These are phyloP conservation scores for Chlorella sp. DNA, from an alignment of 139 green algal genomes.

Conservation along the genomic window DNA sequence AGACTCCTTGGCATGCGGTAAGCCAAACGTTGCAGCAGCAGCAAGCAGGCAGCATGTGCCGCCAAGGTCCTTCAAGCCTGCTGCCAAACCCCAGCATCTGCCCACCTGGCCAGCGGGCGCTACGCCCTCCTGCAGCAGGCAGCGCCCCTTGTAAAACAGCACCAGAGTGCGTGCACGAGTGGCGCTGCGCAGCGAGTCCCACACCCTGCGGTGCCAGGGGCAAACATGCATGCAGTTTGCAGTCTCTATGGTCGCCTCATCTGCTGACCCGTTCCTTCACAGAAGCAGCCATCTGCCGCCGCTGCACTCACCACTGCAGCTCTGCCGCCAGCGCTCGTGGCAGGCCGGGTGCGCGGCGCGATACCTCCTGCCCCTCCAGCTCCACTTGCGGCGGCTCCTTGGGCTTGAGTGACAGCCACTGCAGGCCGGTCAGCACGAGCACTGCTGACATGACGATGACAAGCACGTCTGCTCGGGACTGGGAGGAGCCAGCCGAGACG, in stretches of 20 bases:
- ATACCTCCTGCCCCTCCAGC: slow-evolving; percentile 51
- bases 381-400: slow-evolving; percentile 48
- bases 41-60: no score
- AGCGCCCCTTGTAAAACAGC: slow-evolving; percentile 57
- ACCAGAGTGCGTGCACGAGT: slow-evolving; percentile 31
- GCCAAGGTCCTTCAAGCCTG: no score
- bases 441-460: slow-evolving; percentile 85
- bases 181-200: slow-evolving; percentile 58
- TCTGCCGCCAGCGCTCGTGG: slow-evolving; percentile 51
- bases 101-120: not conserved
- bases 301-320: slow-evolving; percentile 60
- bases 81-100: no score
- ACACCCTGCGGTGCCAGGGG: slow-evolving; percentile 64
- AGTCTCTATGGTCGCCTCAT: no score
- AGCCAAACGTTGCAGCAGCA: no score
- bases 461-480: slow-evolving; percentile 91
- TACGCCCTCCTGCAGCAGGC: slow-evolving; percentile 46
- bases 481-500: slow-evolving; percentile 81
- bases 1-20: no score
- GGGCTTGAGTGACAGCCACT: slow-evolving; percentile 88
- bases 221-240: no score
- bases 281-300: no score
- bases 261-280: no score
- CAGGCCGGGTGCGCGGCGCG: slow-evolving; percentile 52
- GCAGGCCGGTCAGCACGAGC: slow-evolving; percentile 89